These are phyloP conservation scores for Pseudogymnoascus sp. DNA, from an alignment of 2,329 filamentous ascomycete species.

Conservation along the genomic window DNA sequence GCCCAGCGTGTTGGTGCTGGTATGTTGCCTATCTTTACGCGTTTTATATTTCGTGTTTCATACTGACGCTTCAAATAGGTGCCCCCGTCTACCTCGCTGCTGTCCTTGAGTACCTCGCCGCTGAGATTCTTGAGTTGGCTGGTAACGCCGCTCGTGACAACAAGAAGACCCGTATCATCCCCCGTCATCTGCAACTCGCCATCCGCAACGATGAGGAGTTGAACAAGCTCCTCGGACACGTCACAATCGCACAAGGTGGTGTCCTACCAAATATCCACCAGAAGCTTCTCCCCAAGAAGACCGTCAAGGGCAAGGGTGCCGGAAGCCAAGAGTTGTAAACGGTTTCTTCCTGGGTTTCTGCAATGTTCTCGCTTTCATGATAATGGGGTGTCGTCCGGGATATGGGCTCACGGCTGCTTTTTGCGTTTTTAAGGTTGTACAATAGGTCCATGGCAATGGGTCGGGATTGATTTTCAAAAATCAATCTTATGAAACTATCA, in stretches of 20 bases:
- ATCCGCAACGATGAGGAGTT: slow-evolving; percentile 99
- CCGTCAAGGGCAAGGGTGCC: slow-evolving; percentile 85
- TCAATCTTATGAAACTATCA: slow-evolving; percentile 28
- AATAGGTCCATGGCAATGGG: slow-evolving; percentile 56
- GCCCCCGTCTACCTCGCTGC: slow-evolving; percentile 95
- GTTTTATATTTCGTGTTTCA: not conserved
- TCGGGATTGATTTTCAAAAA: slow-evolving; percentile 27
- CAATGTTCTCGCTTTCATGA: slow-evolving; percentile 48
- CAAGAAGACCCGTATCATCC: slow-evolving; percentile 99
- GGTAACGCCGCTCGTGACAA: slow-evolving; percentile 98
- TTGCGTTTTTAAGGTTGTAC: slow-evolving; percentile 56
- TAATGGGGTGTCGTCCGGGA: slow-evolving; percentile 67
- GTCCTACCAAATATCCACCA: slow-evolving; percentile 95
- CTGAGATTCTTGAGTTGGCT: slow-evolving; percentile 97
- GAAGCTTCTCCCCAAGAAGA: slow-evolving; percentile 99
- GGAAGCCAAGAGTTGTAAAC: slow-evolving; percentile 89
- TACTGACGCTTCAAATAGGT: slow-evolving; percentile 35
- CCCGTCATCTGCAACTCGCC: slow-evolving; percentile 95
- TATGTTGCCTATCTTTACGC: slow-evolving; percentile 29
- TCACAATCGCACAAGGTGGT: slow-evolving; percentile 96
- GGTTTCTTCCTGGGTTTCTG: slow-evolving; percentile 46
- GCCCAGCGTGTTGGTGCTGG: slow-evolving; percentile 98
- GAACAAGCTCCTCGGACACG: slow-evolving; percentile 96
- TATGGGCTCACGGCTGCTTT: slow-evolving; percentile 65
- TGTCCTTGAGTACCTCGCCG: slow-evolving; percentile 96